Base-by-base conservation (phyloP, 371 early-diverging fungal species). In the Mucor sp. region DNA sequence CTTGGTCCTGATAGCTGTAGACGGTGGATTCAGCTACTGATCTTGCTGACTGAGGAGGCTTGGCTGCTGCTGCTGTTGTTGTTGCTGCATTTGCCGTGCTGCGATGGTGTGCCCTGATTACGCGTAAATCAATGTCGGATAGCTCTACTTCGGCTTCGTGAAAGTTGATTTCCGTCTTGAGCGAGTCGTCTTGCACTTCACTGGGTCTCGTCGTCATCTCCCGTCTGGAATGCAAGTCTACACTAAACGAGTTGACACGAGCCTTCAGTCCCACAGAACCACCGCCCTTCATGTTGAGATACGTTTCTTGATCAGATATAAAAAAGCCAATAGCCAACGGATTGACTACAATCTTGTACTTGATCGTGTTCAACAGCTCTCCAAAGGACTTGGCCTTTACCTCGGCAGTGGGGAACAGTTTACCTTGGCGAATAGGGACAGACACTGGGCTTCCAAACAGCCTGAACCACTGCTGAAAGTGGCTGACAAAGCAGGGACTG, bases 381-480 rank as follows among this genome's bases (percentile, higher is more conserved):
- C 79, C 79, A 62, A 82, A 77, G 23, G 81, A 79, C 30, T 75
- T 76, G 0, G 73, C 60, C 4, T 72, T 69, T 0, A 75, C 66
- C 21, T 64, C 64, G 23, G 74, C 79, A 1, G 25, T 60, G 1
- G 73, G 62, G 39, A 77, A 85, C 4, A 84, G 63, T 11, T 62
- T 21, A 0, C 86, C 86, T 43, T 69, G 75, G 0, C 83, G 79
- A 28, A 85, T 67, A 3, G 84, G 84, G 21, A 82, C 60, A n/a
- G 76, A 66, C 61, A 84, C 68, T 55, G 76, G 76, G 28, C 78
- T 75, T 27, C 83, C 84, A 65, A 85, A 81, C 1, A 82, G 60
- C n/a, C 72, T 62, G 15, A 70, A 76, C 78, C 81, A 82, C 1
- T 69, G 47, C 6, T 72, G 33, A 58, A 79, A 81, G 30, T 85